Evolutionary conservation across 805 yeast genomes (phyloP).

Genomic region (Pichia cabralensis): DNA sequence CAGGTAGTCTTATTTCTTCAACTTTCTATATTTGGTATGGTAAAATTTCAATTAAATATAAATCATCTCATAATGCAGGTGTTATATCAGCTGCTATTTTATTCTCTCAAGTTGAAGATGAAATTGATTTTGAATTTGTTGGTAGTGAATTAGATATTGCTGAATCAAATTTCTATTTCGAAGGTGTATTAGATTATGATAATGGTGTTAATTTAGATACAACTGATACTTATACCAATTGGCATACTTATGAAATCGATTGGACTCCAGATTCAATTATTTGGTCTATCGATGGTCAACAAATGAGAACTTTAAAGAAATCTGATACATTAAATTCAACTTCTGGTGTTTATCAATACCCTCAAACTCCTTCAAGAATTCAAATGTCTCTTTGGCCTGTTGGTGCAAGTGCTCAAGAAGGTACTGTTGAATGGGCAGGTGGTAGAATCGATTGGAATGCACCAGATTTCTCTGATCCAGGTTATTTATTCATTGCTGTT

Average conservation of each 20-base stretch:
- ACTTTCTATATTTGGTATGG: constrained; percentile 85
- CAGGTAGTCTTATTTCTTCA: constrained; percentile 75
- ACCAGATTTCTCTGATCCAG: constrained; percentile 57
- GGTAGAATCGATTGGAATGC: constrained; percentile 81
- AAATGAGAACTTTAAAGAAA: constrained; percentile 54
- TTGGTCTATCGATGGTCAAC: constrained; percentile 67
- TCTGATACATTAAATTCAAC: constrained; percentile 57
- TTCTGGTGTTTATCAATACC: constrained; percentile 42
- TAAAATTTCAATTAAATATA: constrained; percentile 55
- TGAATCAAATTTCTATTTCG: constrained; percentile 74
- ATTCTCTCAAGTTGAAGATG: constrained; percentile 81
- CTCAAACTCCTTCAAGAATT: constrained; percentile 68
- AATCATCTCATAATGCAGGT: constrained; percentile 68
- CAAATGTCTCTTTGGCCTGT: constrained; percentile 76
- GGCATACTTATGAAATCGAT: constrained; percentile 68
- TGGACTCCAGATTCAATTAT: constrained; percentile 65
- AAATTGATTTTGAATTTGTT: constrained; percentile 79
- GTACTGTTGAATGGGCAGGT: constrained; percentile 81
- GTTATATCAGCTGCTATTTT: constrained; percentile 77
- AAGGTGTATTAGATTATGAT: constrained; percentile 61
- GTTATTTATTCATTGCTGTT: constrained; percentile 70
- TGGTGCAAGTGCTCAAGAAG: constrained; percentile 48
- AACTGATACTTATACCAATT: constrained; percentile 50
- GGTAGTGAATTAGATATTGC: constrained; percentile 61
- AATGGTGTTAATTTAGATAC: constrained; percentile 39